Conservation (phyloP, 129 eudicot genomes). For the Tagetes erecta region DNA sequence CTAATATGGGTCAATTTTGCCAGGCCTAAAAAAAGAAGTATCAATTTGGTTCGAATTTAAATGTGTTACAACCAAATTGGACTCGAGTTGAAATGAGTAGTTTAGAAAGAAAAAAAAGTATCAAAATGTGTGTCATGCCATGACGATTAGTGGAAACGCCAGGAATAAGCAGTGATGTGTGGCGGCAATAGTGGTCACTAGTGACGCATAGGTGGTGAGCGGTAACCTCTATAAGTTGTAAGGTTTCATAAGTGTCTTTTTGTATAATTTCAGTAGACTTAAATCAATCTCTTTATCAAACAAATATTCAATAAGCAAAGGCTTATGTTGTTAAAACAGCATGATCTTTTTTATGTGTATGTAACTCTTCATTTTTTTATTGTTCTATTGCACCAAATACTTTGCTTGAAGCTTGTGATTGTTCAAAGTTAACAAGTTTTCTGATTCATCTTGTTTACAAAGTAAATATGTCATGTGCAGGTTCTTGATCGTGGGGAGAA, state of each 20-base stretch:
- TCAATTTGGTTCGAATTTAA: not conserved
- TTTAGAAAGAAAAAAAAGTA: not conserved
- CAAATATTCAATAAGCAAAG: too few relatives aligned
- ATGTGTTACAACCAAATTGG: not conserved
- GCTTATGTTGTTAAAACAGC: too few relatives aligned
- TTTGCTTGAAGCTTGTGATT: not conserved
- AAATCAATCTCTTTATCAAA: not conserved
- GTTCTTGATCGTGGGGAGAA: conserved; percentile 84
- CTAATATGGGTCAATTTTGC: too few relatives aligned
- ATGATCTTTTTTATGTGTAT: not conserved
- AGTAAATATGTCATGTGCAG: conserved; percentile 18
- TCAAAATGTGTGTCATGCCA: too few relatives aligned
- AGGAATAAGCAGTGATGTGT: too few relatives aligned
- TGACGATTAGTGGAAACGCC: not conserved
- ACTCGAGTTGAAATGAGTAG: not conserved
- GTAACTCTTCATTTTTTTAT: not conserved
- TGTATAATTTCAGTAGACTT: not conserved
- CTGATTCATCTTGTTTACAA: not conserved
- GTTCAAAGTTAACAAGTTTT: not conserved
- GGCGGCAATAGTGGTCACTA: too few relatives aligned
- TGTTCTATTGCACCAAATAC: not conserved
- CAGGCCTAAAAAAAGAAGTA: too few relatives aligned
- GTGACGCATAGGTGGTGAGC: too few relatives aligned
- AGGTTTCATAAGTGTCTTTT: not conserved
- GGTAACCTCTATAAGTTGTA: not conserved